Evolutionary conservation across 495 filamentous ascomycete genomes (phyloP), one percentile per base, ranked within the genome.

Genomic region (Chaetomium cochliodes): DNA sequence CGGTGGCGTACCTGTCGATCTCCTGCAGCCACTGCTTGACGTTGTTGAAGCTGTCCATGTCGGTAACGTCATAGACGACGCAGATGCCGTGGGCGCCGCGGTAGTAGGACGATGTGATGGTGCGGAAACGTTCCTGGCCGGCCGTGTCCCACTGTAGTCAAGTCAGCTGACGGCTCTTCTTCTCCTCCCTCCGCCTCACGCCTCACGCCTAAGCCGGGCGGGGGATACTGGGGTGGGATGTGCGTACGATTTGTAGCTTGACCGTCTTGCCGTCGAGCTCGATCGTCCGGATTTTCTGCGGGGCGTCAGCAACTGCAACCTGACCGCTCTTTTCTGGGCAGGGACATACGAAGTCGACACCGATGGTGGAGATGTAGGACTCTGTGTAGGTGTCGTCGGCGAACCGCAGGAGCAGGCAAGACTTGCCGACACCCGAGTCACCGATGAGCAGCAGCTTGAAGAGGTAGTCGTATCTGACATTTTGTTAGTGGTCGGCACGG

Each of bases 1-100:
- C 94, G 60, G 94, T 98, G 66, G 94, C 94, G 72, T 98, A 98
- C 72, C 96, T 87, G 80, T 98, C 96, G 69, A 98, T 98, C 81
- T 98, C 96, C 77, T 98, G 96, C 64, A 98, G 89, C 94, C 94
- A 98, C 84, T 98, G 96, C 90, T 98, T 97, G 70, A 98, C 96
- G 81, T 98, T 98, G 86, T 98, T 98, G 91, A 98, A 98, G 50
- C 91, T 96, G 80, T 98, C 96, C 96, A 97, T 98, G 76, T 98
- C 96, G 50, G 94, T 98, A 74, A 98, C 96, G 87, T 98, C 94
- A 84, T 97, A 98, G 74, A 98, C 94, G 60, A 98, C 94, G 80
- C 94, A 98, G 81, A 98, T 98, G 70, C 94, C 94, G 78, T 98
- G 96, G 70, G 94, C 94, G 60, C 85, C 94, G 75, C 94, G 90